Evolutionary conservation across 257 asterid genomes (phyloP).

Genomic region (Lavandula angustifolia): DNA sequence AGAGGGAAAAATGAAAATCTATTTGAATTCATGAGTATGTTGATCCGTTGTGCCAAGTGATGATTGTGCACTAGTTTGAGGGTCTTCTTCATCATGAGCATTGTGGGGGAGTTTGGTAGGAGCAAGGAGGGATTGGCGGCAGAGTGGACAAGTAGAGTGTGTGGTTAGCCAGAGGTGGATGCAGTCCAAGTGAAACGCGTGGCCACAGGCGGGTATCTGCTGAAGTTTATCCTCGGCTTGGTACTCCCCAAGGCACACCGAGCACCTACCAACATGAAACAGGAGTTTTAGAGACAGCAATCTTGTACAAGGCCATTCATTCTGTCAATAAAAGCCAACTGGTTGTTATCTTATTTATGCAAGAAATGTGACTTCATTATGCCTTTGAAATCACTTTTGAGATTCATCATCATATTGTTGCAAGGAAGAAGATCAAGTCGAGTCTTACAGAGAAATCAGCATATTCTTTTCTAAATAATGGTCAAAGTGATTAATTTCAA

Average conservation of each 20-base stretch:
- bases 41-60: too few relatives aligned
- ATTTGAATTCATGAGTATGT: too few relatives aligned
- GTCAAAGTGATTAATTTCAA: too few relatives aligned
- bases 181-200: constrained; percentile 82
- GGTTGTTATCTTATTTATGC: too few relatives aligned
- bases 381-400: too few relatives aligned
- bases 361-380: too few relatives aligned
- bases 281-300: neutral
- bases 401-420: too few relatives aligned
- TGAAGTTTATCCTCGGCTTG: constrained; percentile 70
- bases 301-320: neutral
- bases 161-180: constrained; percentile 77
- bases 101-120: constrained; percentile 37
- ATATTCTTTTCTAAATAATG: too few relatives aligned
- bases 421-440: too few relatives aligned
- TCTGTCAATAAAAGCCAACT: too few relatives aligned
- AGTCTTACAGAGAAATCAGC: too few relatives aligned
- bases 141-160: constrained; percentile 80
- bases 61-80: constrained; percentile 39
- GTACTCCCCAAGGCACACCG: constrained; percentile 84
- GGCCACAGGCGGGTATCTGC: constrained; percentile 81
- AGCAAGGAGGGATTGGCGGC: constrained; percentile 71
- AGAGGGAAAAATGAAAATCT: too few relatives aligned
- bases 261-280: constrained; percentile 51
- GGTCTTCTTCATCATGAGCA: constrained; percentile 34